Percentiles rank a stretch among this genome's conserved stretches.
phyloP scores from a whole-genome alignment of 2,329 filamentous ascomycete genomes.

The Diaporthe destruens region DNA sequence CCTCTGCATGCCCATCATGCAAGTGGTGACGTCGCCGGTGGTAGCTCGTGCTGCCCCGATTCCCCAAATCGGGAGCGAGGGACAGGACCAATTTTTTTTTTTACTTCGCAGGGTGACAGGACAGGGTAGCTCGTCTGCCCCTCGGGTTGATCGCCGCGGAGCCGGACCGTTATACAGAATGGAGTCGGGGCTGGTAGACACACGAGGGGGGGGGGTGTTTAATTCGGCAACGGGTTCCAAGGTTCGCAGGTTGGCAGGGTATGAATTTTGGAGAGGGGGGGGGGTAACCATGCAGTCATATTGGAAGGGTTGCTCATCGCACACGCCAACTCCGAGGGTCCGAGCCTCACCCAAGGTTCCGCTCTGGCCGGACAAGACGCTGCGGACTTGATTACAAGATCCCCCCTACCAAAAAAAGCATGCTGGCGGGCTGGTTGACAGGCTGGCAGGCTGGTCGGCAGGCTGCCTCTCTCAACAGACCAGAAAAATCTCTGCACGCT shows the following conservation, averaged over 20 bases:
- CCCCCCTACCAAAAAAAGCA: not conserved
- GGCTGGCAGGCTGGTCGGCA: not conserved
- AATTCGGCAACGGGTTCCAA: no score
- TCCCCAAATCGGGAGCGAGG: conserved; percentile 17
- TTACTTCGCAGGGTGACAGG: conserved; percentile 1
- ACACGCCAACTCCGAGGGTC: conserved; percentile 23
- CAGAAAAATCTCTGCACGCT: not conserved
- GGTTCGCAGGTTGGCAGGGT: no score
- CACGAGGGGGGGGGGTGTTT: not conserved
- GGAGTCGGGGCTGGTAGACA: conserved; percentile 3
- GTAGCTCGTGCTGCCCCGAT: not conserved
- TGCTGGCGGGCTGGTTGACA: not conserved
- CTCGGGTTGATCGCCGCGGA: conserved; percentile 27
- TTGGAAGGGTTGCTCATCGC: not conserved
- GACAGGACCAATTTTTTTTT: not conserved
- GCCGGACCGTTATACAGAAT: conserved; percentile 16
- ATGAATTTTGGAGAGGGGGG: no score
- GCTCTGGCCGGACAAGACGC: conserved; percentile 16
- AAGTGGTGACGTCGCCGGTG: conserved; percentile 24
- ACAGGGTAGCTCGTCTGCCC: not conserved
- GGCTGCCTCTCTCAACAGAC: conserved; percentile 25
- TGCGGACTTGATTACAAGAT: conserved; percentile 7
- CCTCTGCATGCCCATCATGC: conserved; percentile 23
- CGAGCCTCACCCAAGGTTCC: conserved; percentile 27
- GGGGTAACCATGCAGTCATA: not conserved